These are phyloP conservation scores for Tulasnella calospora DNA, from an alignment of 768 basidiomycete species.

Conservation along the genomic window DNA sequence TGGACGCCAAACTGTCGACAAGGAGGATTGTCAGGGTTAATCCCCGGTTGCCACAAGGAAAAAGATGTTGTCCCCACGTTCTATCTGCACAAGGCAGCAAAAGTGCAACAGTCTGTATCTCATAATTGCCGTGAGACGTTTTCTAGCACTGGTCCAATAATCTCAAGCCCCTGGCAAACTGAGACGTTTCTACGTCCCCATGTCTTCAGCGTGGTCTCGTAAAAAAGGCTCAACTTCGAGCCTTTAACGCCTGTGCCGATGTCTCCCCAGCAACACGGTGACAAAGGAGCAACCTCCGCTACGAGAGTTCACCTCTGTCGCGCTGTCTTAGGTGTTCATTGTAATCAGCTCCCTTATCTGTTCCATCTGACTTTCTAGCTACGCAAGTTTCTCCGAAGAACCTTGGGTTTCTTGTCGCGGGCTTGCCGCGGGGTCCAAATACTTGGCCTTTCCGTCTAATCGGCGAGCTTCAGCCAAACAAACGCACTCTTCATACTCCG, in stretches of 20 bases:
- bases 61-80: not conserved
- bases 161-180: constrained; percentile 9
- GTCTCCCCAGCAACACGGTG: not conserved
- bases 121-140: constrained; percentile 11
- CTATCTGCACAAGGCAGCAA: not conserved
- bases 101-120: not conserved
- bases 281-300: not conserved
- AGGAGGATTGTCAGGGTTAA: not conserved
- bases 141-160: not conserved
- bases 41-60: not conserved
- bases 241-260: not conserved
- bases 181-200: not conserved
- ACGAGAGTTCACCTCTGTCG: not conserved
- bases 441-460: not conserved
- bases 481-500: not conserved
- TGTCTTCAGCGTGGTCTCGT: not conserved
- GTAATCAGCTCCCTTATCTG: not conserved
- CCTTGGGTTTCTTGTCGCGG: not conserved
- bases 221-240: constrained; percentile 6
- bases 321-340: not conserved
- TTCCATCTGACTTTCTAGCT: not conserved
- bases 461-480: not conserved
- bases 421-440: not conserved
- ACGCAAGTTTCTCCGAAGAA: not conserved
- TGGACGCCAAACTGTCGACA: not conserved